Conservation (phyloP, 2,329 filamentous ascomycete genomes). For the Hypoxylon sp. region DNA sequence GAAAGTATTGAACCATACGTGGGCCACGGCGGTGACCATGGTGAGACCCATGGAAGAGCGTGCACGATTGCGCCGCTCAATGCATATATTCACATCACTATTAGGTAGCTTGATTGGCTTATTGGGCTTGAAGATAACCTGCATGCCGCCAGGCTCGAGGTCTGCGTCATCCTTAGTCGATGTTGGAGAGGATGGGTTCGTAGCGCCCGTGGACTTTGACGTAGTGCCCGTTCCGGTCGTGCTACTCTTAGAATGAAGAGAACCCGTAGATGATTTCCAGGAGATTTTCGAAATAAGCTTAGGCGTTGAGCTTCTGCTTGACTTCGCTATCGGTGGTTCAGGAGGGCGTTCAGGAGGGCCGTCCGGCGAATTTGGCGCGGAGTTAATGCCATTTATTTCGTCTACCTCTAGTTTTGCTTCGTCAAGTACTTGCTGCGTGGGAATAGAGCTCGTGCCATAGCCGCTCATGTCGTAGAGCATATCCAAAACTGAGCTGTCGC, state of each 20-base stretch:
- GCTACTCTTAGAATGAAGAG: slow-evolving; percentile 17
- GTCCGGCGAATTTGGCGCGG: slow-evolving; percentile 19
- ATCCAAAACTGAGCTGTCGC: slow-evolving; percentile 62
- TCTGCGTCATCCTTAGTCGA: slow-evolving; percentile 49
- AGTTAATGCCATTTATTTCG: slow-evolving; percentile 20
- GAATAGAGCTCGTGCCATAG: slow-evolving; percentile 48
- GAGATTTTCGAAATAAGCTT: slow-evolving; percentile 41
- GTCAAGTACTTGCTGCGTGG: slow-evolving; percentile 53
- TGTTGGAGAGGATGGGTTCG: slow-evolving; percentile 37
- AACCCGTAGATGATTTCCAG: slow-evolving; percentile 25
- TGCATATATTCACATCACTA: slow-evolving; percentile 89
- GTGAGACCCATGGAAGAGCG: slow-evolving; percentile 82
- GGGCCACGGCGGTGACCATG: slow-evolving; percentile 92
- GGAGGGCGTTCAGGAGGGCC: slow-evolving; percentile 32
- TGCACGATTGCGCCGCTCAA: slow-evolving; percentile 86
- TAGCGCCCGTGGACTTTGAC: slow-evolving; percentile 24
- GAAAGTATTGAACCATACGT: slow-evolving; percentile 96
- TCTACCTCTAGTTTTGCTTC: slow-evolving; percentile 49
- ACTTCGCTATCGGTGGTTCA: slow-evolving; percentile 22
- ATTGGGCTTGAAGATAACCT: slow-evolving; percentile 81
- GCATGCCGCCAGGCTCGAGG: slow-evolving; percentile 71
- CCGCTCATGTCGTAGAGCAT: slow-evolving; percentile 67
- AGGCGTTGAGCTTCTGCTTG: slow-evolving; percentile 35
- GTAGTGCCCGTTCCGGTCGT: slow-evolving; percentile 16
- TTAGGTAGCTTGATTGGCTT: slow-evolving; percentile 77